Conservation (phyloP, 305 asterid species). For the Salvia sclarea region DNA sequence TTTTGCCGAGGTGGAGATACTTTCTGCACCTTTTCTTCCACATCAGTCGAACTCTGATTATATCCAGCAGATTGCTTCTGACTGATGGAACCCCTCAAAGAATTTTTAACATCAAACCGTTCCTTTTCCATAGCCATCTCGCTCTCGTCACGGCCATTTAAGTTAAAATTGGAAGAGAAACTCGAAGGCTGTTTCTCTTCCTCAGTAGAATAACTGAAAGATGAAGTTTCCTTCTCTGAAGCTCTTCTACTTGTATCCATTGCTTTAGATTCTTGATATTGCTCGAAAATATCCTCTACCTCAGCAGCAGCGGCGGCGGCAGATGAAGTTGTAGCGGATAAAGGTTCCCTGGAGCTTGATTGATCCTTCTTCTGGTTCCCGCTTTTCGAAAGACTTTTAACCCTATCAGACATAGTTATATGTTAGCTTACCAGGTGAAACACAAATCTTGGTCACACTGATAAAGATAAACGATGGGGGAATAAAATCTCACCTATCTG, state of each 20-base stretch:
- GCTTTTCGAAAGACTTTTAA: conserved; percentile 92
- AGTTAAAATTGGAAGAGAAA: conserved; percentile 47
- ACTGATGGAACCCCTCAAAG: conserved; percentile 47
- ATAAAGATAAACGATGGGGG: background rate
- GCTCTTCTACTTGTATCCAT: conserved; percentile 56
- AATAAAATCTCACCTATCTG: conserved; percentile 66
- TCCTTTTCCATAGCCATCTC: conserved; percentile 46
- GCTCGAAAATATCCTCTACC: conserved; percentile 56
- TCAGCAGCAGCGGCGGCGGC: conserved; percentile 43
- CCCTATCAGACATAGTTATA: conserved; percentile 54
- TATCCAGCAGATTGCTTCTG: conserved; percentile 49
- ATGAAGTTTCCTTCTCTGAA: conserved; percentile 56
- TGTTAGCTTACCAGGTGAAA: conserved; percentile 27
- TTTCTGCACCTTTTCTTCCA: conserved; percentile 81
- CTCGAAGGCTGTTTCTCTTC: conserved; percentile 53
- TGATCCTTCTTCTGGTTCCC: conserved; percentile 83
- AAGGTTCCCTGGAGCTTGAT: conserved; percentile 56
- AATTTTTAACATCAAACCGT: conserved; percentile 46
- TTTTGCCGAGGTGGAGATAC: conserved; percentile 83
- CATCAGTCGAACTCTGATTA: conserved; percentile 53
- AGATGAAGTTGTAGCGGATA: conserved; percentile 55
- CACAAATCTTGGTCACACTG: background rate
- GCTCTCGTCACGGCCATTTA: conserved; percentile 59
- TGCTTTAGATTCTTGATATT: conserved; percentile 55
- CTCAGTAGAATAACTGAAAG: conserved; percentile 49